Evolutionary conservation across 1,284 basidiomycete species (phyloP).

Genomic region (Termitomyces sp.): DNA sequence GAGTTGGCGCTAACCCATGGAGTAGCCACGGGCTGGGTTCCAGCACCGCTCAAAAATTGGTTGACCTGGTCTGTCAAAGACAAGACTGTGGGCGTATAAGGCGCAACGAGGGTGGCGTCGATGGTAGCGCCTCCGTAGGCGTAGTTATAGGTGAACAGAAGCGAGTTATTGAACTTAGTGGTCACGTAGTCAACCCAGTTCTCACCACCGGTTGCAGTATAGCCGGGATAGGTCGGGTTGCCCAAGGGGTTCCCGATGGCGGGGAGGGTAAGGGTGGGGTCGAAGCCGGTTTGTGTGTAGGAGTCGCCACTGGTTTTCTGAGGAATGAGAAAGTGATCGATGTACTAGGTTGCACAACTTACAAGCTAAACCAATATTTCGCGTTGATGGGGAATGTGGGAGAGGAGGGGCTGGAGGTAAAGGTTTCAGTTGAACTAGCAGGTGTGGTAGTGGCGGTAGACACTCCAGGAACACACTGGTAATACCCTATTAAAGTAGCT

Average conservation of each 20-base stretch:
- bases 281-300: slow-evolving; percentile 53
- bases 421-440: slow-evolving; percentile 11
- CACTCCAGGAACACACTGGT: slow-evolving; percentile 35
- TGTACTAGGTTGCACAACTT: slow-evolving; percentile 11
- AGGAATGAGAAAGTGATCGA: neutral
- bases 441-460: slow-evolving; percentile 19
- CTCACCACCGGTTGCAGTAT: slow-evolving; percentile 48
- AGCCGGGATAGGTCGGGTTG: slow-evolving; percentile 55
- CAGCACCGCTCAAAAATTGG: slow-evolving; percentile 40
- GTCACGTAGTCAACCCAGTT: slow-evolving; percentile 56
- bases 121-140: slow-evolving; percentile 60
- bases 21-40: slow-evolving; percentile 38
- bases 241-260: slow-evolving; percentile 46
- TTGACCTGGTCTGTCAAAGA: slow-evolving; percentile 54
- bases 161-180: slow-evolving; percentile 44
- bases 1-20: slow-evolving; percentile 50
- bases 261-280: slow-evolving; percentile 35
- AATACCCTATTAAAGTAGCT: slow-evolving; percentile 29
- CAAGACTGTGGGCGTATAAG: slow-evolving; percentile 43
- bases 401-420: slow-evolving; percentile 16
- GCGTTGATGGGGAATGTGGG: slow-evolving; percentile 17
- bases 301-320: slow-evolving; percentile 44
- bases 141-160: slow-evolving; percentile 53
- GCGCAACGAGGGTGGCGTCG: slow-evolving; percentile 44
- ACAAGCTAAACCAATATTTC: slow-evolving; percentile 52